Conservation (phyloP, 2,329 filamentous ascomycete genomes). For the Botrytis squamosa region DNA sequence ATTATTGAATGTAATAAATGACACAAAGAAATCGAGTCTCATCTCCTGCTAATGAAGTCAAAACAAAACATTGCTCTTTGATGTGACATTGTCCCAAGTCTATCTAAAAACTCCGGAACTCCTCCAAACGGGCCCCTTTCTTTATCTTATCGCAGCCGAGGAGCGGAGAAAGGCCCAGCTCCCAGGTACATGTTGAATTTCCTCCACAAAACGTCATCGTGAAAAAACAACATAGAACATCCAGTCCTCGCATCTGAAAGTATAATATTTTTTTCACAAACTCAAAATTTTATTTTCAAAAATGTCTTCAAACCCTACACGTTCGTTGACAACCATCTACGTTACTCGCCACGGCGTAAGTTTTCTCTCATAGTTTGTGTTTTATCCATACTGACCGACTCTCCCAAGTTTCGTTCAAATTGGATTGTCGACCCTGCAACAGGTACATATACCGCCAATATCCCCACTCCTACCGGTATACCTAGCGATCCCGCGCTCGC, state of each 20-base stretch:
- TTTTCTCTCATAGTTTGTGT: constrained; percentile 31
- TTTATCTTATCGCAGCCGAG: constrained; percentile 22
- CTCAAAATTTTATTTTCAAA: background rate
- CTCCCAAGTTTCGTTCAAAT: constrained; percentile 75
- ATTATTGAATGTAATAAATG: constrained; percentile 1
- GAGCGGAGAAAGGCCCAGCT: constrained; percentile 1
- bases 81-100: background rate
- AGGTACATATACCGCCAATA: constrained; percentile 70
- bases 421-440: constrained; percentile 83
- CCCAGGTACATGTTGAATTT: constrained; percentile 8
- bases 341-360: constrained; percentile 73
- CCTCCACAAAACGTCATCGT: constrained; percentile 16
- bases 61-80: background rate
- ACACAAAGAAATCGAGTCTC: background rate
- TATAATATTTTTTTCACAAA: constrained; percentile 38
- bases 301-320: constrained; percentile 18
- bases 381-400: constrained; percentile 24
- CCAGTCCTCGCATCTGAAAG: constrained; percentile 34
- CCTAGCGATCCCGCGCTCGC: constrained; percentile 85
- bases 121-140: constrained; percentile 31
- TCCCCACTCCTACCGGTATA: constrained; percentile 82
- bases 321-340: constrained; percentile 53
- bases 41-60: background rate
- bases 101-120: background rate
- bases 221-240: constrained; percentile 8